Percentiles rank a stretch among this genome's conserved stretches.
Evolutionary conservation across 2,329 filamentous ascomycete genomes (phyloP).

Genomic region (Fusarium brevicatenulatum): DNA sequence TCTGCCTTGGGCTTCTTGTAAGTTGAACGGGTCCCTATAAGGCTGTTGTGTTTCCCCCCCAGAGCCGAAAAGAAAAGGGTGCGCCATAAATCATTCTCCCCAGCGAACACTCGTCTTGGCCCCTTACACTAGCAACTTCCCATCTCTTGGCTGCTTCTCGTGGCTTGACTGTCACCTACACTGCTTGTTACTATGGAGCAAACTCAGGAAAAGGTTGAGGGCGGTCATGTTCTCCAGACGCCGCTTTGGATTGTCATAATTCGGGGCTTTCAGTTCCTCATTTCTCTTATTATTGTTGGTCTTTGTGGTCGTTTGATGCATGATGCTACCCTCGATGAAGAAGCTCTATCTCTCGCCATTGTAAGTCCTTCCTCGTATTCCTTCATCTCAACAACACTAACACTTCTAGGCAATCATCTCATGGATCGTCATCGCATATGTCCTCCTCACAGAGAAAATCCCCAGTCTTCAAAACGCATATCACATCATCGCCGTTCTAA

Average conservation of each 20-base stretch:
- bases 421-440: slow-evolving; percentile 57
- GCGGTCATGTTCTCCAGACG: slow-evolving; percentile 51
- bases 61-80: neutral
- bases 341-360: slow-evolving; percentile 31
- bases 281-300: slow-evolving; percentile 57
- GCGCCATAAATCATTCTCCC: neutral
- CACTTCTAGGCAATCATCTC: slow-evolving; percentile 55
- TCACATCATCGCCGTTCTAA: slow-evolving; percentile 57
- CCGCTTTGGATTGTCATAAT: slow-evolving; percentile 57
- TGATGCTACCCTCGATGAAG: slow-evolving; percentile 37
- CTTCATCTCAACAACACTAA: neutral
- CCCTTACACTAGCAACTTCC: neutral
- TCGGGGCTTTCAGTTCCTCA: slow-evolving; percentile 54
- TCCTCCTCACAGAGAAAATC: slow-evolving; percentile 54
- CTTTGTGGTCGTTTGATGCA: slow-evolving; percentile 54
- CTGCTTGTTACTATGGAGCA: slow-evolving; percentile 30
- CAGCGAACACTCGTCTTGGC: neutral
- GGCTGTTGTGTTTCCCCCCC: neutral
- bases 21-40: slow-evolving; percentile 4
- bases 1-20: slow-evolving; percentile 41
- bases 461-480: slow-evolving; percentile 50
- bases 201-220: slow-evolving; percentile 9
- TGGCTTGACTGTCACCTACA: neutral
- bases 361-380: slow-evolving; percentile 5
- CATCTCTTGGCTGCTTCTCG: neutral